Evolutionary conservation across 1,139 yeast genomes (phyloP).

Genomic region (Yamadazyma buinensis): DNA sequence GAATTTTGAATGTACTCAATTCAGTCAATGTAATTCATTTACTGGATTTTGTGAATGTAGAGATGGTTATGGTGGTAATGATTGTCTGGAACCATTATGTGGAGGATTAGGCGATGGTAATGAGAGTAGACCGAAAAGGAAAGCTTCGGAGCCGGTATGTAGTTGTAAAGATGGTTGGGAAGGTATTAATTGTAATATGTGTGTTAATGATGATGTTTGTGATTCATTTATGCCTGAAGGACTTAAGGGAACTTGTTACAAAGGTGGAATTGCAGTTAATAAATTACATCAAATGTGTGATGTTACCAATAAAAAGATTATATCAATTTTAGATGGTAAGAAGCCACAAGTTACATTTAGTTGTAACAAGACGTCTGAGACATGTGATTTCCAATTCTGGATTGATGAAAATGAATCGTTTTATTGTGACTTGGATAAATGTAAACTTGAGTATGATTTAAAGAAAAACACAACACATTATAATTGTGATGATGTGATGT

Average conservation of each 20-base stretch:
- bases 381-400: slow-evolving; percentile 95
- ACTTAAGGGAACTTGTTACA: slow-evolving; percentile 82
- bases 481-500: slow-evolving; percentile 69
- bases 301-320: slow-evolving; percentile 84
- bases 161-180: slow-evolving; percentile 83
- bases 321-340: slow-evolving; percentile 72
- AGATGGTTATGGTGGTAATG: slow-evolving; percentile 90
- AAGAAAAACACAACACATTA: slow-evolving; percentile 68
- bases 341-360: slow-evolving; percentile 91
- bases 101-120: slow-evolving; percentile 72
- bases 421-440: slow-evolving; percentile 74
- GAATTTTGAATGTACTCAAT: slow-evolving; percentile 86
- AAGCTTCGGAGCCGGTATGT: slow-evolving; percentile 46
- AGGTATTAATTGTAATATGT: slow-evolving; percentile 90
- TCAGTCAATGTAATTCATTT: slow-evolving; percentile 76
- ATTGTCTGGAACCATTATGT: slow-evolving; percentile 86
- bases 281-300: slow-evolving; percentile 88
- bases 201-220: slow-evolving; percentile 70
- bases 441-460: slow-evolving; percentile 67
- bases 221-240: slow-evolving; percentile 88
- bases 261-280: slow-evolving; percentile 81
- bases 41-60: slow-evolving; percentile 93
- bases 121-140: slow-evolving; percentile 57
- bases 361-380: slow-evolving; percentile 63
- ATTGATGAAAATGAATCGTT: slow-evolving; percentile 85